phyloP scores from a whole-genome alignment of 352 stramenopile species.

The Halophytophthora batemanensis region DNA sequence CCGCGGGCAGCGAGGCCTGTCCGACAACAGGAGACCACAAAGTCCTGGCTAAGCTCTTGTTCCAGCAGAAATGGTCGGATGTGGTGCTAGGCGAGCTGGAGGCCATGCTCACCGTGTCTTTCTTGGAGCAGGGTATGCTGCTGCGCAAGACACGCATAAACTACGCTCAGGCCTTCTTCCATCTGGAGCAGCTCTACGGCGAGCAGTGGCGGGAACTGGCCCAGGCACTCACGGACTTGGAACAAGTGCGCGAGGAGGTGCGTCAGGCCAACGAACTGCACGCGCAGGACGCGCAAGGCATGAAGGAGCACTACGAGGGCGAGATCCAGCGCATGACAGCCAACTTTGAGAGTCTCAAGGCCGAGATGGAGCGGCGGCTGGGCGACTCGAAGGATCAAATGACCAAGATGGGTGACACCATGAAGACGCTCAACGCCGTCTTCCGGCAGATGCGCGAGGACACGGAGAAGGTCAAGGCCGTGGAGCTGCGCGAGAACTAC shows the following conservation, averaged over 20 bases:
- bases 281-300: constrained; percentile 32
- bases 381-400: constrained; percentile 76
- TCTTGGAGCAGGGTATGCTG: constrained; percentile 85
- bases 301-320: constrained; percentile 44
- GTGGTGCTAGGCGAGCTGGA: constrained; percentile 84
- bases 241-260: constrained; percentile 38
- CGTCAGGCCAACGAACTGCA: constrained; percentile 29
- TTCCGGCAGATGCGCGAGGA: constrained; percentile 93
- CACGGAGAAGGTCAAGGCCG: constrained; percentile 83
- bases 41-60: constrained; percentile 63
- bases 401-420: constrained; percentile 90
- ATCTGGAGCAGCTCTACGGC: constrained; percentile 56
- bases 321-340: constrained; percentile 48
- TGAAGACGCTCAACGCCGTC: constrained; percentile 92
- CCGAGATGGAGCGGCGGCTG: constrained; percentile 71
- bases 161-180: constrained; percentile 78
- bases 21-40: constrained; percentile 17
- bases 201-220: constrained; percentile 31
- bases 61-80: constrained; percentile 91
- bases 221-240: constrained; percentile 29
- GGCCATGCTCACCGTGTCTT: constrained; percentile 84
- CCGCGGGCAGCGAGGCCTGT: not conserved
- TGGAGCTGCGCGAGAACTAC: constrained; percentile 85
- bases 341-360: constrained; percentile 46
- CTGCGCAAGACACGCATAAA: constrained; percentile 76